These are phyloP conservation scores for Dipodascopsis uninucleata DNA, from an alignment of 805 yeast genomes.

Conservation along the genomic window DNA sequence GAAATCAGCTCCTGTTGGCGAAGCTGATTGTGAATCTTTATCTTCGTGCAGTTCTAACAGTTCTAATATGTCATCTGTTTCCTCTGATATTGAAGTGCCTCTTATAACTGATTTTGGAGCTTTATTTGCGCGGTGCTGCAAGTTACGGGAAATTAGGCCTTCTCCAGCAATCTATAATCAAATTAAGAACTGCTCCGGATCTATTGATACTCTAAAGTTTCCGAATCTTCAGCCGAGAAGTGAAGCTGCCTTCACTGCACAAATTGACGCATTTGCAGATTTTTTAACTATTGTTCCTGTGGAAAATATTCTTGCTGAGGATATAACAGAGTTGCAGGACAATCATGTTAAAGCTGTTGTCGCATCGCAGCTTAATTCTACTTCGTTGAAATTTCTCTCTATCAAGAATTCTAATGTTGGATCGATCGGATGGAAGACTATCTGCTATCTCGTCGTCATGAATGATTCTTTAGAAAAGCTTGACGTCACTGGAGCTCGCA, in stretches of 20 bases:
- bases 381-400: slow-evolving; percentile 4
- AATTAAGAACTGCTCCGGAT: slow-evolving; percentile 9
- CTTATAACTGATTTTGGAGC: no score
- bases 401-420: slow-evolving; percentile 4
- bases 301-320: slow-evolving; percentile 6
- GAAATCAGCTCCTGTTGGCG: no score
- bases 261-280: slow-evolving; percentile 23
- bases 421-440: slow-evolving; percentile 14
- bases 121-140: slow-evolving; percentile 27
- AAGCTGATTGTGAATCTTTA: no score
- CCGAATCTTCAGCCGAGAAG: background rate
- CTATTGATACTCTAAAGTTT: slow-evolving; percentile 12
- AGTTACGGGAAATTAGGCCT: slow-evolving; percentile 23
- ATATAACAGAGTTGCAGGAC: slow-evolving; percentile 6
- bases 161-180: slow-evolving; percentile 9
- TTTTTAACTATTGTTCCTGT: slow-evolving; percentile 20
- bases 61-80: no score
- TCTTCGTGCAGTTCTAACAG: no score
- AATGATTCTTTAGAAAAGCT: slow-evolving; percentile 5
- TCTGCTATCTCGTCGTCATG: slow-evolving; percentile 25
- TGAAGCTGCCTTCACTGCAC: slow-evolving; percentile 6
- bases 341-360: slow-evolving; percentile 12
- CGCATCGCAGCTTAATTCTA: slow-evolving; percentile 8
- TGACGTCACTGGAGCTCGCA: slow-evolving; percentile 13
- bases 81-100: no score